A percentile compares a stretch with the other conserved stretches of the same genome.
These are phyloP conservation scores for Blepharisma stoltei DNA, from an alignment of 73 alveolate species.

Conservation along the genomic window DNA sequence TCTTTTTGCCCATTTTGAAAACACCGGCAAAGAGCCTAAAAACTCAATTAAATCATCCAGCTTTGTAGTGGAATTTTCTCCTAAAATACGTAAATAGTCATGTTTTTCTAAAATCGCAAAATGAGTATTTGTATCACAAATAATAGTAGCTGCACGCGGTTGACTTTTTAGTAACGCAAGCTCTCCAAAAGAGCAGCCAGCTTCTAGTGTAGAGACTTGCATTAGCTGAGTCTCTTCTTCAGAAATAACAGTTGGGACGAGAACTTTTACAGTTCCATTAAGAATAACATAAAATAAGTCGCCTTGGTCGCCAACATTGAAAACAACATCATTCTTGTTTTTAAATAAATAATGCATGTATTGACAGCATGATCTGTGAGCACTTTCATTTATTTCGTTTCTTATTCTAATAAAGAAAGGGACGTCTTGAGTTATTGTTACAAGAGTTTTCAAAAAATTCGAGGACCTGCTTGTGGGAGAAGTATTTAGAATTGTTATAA, in stretches of 20 bases:
- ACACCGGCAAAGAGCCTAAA: slow-evolving; percentile 8
- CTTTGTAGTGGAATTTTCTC: not conserved
- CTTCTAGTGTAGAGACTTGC: not conserved
- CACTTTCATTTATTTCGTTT: too few relatives aligned
- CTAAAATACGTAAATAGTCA: slow-evolving; percentile 33
- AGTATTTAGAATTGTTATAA: too few relatives aligned
- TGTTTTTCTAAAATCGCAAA: slow-evolving; percentile 36
- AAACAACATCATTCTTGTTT: slow-evolving; percentile 9
- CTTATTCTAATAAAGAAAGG: too few relatives aligned
- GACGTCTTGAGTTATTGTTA: too few relatives aligned
- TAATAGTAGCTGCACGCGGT: slow-evolving; percentile 37
- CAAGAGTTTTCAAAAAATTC: too few relatives aligned
- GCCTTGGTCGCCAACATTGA: slow-evolving; percentile 30
- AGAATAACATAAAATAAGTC: slow-evolving; percentile 38
- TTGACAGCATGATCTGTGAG: too few relatives aligned
- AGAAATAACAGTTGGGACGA: not conserved
- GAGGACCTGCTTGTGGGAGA: too few relatives aligned
- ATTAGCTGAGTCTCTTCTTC: slow-evolving; percentile 8
- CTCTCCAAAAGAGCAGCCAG: slow-evolving; percentile 41
- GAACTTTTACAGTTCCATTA: slow-evolving; percentile 33
- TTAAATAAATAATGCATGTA: too few relatives aligned
- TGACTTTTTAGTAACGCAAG: slow-evolving; percentile 34
- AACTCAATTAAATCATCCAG: slow-evolving; percentile 29
- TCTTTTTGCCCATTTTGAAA: slow-evolving; percentile 28
- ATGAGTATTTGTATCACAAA: slow-evolving; percentile 1